Conservation (phyloP, 176 grass and related monocot species). For the Musa itinerans region DNA sequence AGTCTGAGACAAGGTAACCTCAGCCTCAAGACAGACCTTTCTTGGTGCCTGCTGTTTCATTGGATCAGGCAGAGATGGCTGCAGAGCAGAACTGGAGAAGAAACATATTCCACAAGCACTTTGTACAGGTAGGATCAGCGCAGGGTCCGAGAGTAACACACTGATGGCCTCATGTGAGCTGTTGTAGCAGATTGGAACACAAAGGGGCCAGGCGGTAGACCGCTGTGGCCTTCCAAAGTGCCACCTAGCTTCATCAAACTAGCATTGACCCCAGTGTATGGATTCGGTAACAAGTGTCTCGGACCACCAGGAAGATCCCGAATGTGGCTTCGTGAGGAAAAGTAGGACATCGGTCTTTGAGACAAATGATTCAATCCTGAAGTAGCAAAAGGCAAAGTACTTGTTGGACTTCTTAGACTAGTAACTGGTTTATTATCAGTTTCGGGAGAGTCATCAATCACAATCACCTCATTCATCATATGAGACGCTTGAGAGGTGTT, state of each 20-base stretch:
- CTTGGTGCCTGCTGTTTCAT: too few relatives aligned
- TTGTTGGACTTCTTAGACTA: slow-evolving; percentile 28
- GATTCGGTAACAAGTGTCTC: slow-evolving; percentile 23
- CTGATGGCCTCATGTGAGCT: too few relatives aligned
- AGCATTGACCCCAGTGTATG: slow-evolving; percentile 35
- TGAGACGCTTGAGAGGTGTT: slow-evolving; percentile 27
- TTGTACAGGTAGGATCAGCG: too few relatives aligned
- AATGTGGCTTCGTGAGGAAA: slow-evolving; percentile 39
- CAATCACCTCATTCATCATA: slow-evolving; percentile 62
- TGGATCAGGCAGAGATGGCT: too few relatives aligned
- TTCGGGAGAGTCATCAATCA: slow-evolving; percentile 57
- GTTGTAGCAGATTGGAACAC: too few relatives aligned
- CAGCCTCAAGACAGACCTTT: too few relatives aligned
- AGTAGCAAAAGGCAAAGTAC: slow-evolving; percentile 28
- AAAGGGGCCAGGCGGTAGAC: background rate
- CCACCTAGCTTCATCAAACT: slow-evolving; percentile 38
- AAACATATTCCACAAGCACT: too few relatives aligned
- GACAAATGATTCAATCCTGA: slow-evolving; percentile 26
- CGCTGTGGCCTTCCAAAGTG: slow-evolving; percentile 11
- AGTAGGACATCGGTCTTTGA: slow-evolving; percentile 37
- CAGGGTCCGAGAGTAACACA: too few relatives aligned
- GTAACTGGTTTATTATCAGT: slow-evolving; percentile 29
- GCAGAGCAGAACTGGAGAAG: too few relatives aligned
- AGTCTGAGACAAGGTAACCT: too few relatives aligned
- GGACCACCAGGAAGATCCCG: slow-evolving; percentile 42